Evolutionary conservation across 176 grass and related monocot genomes (phyloP), one percentile per base, ranked within the genome.

Genomic region (Lolium multiflorum): DNA sequence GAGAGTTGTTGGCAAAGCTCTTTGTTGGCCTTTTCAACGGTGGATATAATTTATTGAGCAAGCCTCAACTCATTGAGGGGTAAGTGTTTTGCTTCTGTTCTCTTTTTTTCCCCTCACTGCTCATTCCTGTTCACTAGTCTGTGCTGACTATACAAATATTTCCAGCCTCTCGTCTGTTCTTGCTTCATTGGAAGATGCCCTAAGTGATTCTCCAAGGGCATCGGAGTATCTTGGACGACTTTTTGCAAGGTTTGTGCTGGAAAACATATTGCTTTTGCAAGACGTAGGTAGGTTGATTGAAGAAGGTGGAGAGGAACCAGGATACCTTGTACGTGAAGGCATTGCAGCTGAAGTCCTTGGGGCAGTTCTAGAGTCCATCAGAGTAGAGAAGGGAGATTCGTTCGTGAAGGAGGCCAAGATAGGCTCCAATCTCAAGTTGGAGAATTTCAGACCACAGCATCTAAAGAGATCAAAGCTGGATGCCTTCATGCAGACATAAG

Each of bases 181-280:
- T 74, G 75, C 67, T 73, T 87, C 92, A 78, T 87, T 97, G 86
- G 97, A 97, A 89, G 94, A 99, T 87, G 75, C 92, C 77, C 80
- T 99, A 80, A 96, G 90, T 85, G 97, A 99, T 87, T 94, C 97
- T 82, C 92, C 97, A 63, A 93, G 84, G 76, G 97, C 92, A 12
- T 59, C 85, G 15, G 97, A 99, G 41, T 99, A 92, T 91, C 90
- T 97, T 82, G 97, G 94, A 47, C 71, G 80, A 13, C 87, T 96
- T 58, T 87, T 97, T 90, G 87, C 94, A 28, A 93, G 78, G 81
- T 83, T 94, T 77, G 84, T 99, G 64, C 46, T 84, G 35, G 92
- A 97, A 86, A 88, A 90, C 63, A 80, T 93, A 62, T 80, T 94
- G 60, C 52, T 84, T 16, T 79, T 99, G 43, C 80, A 81, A 82